Evolutionary conservation across 202 grass and related monocot genomes (phyloP), one percentile per base, ranked within the genome.

Genomic region (Carex sylvatica): DNA sequence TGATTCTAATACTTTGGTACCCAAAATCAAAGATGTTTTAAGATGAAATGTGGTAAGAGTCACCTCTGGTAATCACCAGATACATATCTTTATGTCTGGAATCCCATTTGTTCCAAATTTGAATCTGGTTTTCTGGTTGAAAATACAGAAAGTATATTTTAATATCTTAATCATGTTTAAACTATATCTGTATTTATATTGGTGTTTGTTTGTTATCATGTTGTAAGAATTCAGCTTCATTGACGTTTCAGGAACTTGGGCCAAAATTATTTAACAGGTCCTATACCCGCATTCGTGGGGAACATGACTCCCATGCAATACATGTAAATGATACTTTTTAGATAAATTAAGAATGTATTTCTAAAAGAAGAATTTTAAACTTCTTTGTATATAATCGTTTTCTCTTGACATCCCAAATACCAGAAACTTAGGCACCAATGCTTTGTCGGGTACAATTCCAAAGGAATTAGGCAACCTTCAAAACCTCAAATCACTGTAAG

Each of bases 391-490:
- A 12, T 33, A 56, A n/a, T 26, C 2, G 15, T 53, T 15, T 83
- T 53, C 18, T 53, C 78, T 84, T 40, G 46, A 80, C 82, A 28
- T 9, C 54, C 5, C 56, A 74, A 86, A 19, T 62, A 65, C 23
- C 69, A 93, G 95, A 76, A 60, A 0, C 80, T 1, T 98, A 8
- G 89, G 86, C 19, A 83, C 66, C 61, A 95, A 98, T 90, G 82
- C 91, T 30, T 89, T 98, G 56, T 85, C 91, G 23, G 95, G 95
- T 61, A 61, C 88, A 56, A 67, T 94, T 61, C 95, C 95, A 9
- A 91, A 87, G 87, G 92, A 98, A 81, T 84, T 98, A 1, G 92
- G 95, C 15, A 91, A 98, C 61, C 95, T 98, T 84, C 68, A 42
- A 0, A 86, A 93, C 49, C 91, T 98, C 2, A 1, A 65, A 79